These are phyloP conservation scores for Macrocybe gigantea DNA, from an alignment of 768 basidiomycete species.

Conservation along the genomic window DNA sequence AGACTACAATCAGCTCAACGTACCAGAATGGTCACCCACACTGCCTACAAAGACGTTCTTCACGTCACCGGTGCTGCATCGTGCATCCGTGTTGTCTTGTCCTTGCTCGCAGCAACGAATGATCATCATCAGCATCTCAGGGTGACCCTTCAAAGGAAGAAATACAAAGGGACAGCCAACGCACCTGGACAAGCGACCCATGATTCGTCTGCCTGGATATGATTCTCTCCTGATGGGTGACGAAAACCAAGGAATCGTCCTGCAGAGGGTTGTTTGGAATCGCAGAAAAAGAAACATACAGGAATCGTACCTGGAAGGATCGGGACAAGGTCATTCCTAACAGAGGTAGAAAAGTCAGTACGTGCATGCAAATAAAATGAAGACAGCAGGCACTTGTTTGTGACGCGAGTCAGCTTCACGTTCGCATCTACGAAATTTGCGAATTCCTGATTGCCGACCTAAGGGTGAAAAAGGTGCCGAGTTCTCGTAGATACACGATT, in stretches of 20 bases:
- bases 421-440: conserved; percentile 19
- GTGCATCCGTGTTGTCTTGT: conserved; percentile 17
- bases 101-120: conserved; percentile 3
- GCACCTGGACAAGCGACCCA: conserved; percentile 24
- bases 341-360: neutral
- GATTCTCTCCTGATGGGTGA: conserved; percentile 36
- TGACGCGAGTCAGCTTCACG: conserved; percentile 15
- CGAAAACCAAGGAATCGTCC: conserved; percentile 30
- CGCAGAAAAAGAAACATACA: neutral
- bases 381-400: conserved; percentile 13
- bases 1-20: neutral
- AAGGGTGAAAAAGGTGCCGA: neutral
- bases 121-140: too few relatives aligned
- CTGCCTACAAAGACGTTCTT: conserved; percentile 16
- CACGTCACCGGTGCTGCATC: conserved; percentile 17
- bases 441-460: conserved; percentile 31
- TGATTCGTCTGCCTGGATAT: conserved; percentile 24
- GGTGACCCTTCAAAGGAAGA: neutral
- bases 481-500: neutral
- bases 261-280: neutral
- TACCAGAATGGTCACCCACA: conserved; percentile 19
- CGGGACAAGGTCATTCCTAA: conserved; percentile 21
- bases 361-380: neutral
- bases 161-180: neutral
- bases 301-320: conserved; percentile 21